Evolutionary conservation across 805 yeast species (phyloP), one percentile per base, ranked within the genome.

Genomic region (Kregervanrija delftensis): DNA sequence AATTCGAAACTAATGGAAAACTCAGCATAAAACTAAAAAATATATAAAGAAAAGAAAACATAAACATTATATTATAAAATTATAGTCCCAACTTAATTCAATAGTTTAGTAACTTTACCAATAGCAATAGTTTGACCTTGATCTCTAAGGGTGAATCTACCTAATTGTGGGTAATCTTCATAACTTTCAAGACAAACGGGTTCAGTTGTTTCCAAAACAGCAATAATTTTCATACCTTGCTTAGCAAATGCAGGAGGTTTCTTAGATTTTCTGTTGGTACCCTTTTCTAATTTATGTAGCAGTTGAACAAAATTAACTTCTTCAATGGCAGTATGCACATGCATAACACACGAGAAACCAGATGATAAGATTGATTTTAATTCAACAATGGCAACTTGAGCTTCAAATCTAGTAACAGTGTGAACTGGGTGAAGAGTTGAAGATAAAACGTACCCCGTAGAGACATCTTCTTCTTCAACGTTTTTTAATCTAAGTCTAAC

Each of bases 271-370:
- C 96, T 84, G 77, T 91, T 91, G 46, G 98, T 89, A 51, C 96
- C 97, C 73, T 86, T 91, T 67, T 93, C 96, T 58, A 93, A 74
- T 70, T 91, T 89, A 72, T 93, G 98, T 62, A 89, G 74, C 65
- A 93, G 76, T 59, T 81, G 81, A 42, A 82, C 74, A 62, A 93
- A 79, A 22, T 76, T 75, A 43, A 93, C 96, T 68, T 93, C 99
- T 70, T 93, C 98, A 56, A 91, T 89, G 45, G 98, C 98, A 41
- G 98, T 88, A 72, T 93, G 99, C 57, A 93, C 84, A 63, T 93
- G 99, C 96, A 93, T 91, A 45, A 93, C 97, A 77, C 98, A 93
- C 11, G 96, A 81, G 73, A 81, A 93, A 46, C 99, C 99, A 42
- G 95, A 81, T 4, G 99, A 86, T 60, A 93, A 73, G 60, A 93